A percentile compares a stretch with the other conserved stretches of the same genome.
phyloP scores from a whole-genome alignment of 2,329 filamentous ascomycete genomes.

The Colletotrichum lentis region DNA sequence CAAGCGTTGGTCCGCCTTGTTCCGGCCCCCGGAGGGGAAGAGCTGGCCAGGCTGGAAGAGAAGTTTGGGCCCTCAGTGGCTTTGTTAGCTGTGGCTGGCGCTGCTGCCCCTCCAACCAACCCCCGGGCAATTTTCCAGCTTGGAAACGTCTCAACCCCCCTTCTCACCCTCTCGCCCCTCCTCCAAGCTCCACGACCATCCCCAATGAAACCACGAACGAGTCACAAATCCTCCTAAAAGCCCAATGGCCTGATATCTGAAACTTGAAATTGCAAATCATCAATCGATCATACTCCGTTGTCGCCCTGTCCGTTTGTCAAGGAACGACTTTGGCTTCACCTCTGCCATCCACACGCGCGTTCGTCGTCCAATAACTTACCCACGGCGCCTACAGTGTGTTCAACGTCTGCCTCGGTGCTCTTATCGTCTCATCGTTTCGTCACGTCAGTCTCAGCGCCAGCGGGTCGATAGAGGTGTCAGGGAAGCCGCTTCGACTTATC shows the following conservation, averaged over 20 bases:
- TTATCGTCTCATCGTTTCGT: conserved; percentile 17
- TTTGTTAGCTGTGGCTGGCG: neutral
- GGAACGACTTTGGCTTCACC: neutral
- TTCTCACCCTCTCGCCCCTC: conserved; percentile 10
- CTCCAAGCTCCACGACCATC: neutral
- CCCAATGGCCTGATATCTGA: conserved; percentile 39
- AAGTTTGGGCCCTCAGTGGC: neutral
- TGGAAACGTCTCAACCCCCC: conserved; percentile 35
- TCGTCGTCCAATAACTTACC: conserved; percentile 26
- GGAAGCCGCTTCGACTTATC: conserved; percentile 5
- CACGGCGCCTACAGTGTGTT: conserved; percentile 9
- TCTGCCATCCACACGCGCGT: neutral
- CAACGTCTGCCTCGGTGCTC: conserved; percentile 21
- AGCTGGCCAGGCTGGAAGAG: conserved; percentile 1
- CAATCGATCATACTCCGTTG: conserved; percentile 16
- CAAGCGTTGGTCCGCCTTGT: conserved; percentile 26
- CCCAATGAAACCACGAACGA: conserved; percentile 35
- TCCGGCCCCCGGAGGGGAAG: conserved; percentile 14
- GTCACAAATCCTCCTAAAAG: conserved; percentile 28
- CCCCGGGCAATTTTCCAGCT: conserved; percentile 15
- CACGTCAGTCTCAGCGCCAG: neutral
- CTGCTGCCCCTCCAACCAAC: conserved; percentile 13
- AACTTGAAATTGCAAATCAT: conserved; percentile 37
- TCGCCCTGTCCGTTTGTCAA: conserved; percentile 10
- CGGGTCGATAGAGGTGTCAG: conserved; percentile 19